Base-by-base conservation (phyloP, 148 eudicot species). In the Nepenthes gracilis region DNA sequence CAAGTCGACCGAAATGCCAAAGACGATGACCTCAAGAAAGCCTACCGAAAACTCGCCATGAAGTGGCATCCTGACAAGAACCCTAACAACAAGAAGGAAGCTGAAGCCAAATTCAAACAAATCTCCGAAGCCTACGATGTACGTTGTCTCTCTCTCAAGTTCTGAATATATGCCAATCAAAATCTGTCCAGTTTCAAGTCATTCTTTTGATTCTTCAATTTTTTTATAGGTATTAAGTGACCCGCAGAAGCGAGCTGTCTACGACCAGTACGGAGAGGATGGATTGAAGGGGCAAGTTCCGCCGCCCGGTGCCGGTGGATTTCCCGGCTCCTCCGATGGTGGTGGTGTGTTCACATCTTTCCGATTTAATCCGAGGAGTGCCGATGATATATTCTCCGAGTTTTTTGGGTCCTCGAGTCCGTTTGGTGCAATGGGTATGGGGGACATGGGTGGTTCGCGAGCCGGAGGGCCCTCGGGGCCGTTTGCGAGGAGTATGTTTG, bases 241-340 rank as follows among this genome's bases (percentile, higher is more conserved):
- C 71, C 90, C 87, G 0, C 90, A 80, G 33, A 90, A 90, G 72
- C 62, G 94, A 68, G 85, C 78, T 2, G 77, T 86, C 9, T 89
- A 84, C 55, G 97, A 90, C 71, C 90, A 86, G 64, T 86, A 76
- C 47, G 97, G 97, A 0, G 97, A 90, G 58, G 97, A 90, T 40
- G 97, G 90, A 1, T 66, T 90, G 68, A 86, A 84, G 60, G 94
- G 90, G 43, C 84, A 84, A 64, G 83, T 79, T 2, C 90, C 94
- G 12, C 88, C 97, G 12, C 86, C 81, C 0, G 83, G 80, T 13
- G 72, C 80, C 10, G 74, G 83, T 33, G 81, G 82, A 1, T 77
- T 66, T 67, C 33, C 73, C 7, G 74, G 77, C 33, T 58, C 49
- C 14, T 54, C 73, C 11, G 79, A 69, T 36, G 65, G 72, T 3